These are phyloP conservation scores for Cryptosporidium meleagridis DNA, from an alignment of 169 alveolate species.

Conservation along the genomic window DNA sequence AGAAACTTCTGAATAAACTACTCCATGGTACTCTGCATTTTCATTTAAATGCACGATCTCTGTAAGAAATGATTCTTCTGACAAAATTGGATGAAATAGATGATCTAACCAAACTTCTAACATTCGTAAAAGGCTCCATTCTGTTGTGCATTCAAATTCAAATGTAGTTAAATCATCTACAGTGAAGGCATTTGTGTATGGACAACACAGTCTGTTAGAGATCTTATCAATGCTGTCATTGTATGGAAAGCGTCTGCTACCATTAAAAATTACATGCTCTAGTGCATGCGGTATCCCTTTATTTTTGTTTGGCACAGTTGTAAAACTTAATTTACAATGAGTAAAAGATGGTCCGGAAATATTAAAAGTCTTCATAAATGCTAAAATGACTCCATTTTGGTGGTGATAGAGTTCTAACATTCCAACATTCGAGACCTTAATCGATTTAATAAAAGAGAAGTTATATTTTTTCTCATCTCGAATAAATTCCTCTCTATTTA, in stretches of 20 bases:
- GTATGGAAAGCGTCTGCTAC: constrained; percentile 49
- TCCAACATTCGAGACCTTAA: constrained; percentile 29
- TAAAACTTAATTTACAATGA: constrained; percentile 36
- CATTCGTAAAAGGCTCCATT: constrained; percentile 13
- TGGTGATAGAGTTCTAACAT: constrained; percentile 48
- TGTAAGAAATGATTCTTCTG: constrained; percentile 62
- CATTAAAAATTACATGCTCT: constrained; percentile 53
- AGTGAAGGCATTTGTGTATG: constrained; percentile 62
- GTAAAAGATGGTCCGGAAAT: constrained; percentile 47
- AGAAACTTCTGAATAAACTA: constrained; percentile 61
- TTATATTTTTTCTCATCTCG: not conserved
- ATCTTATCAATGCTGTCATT: constrained; percentile 53
- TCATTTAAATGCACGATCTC: constrained; percentile 45
- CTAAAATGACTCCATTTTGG: constrained; percentile 29
- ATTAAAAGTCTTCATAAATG: constrained; percentile 23
- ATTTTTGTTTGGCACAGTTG: constrained; percentile 45
- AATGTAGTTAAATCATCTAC: constrained; percentile 43
- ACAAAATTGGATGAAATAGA: constrained; percentile 23
- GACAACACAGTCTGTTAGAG: constrained; percentile 31
- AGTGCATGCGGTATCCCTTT: constrained; percentile 73
- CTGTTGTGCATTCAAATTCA: constrained; percentile 45
- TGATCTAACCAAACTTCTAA: constrained; percentile 55
- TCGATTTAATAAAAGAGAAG: not conserved
- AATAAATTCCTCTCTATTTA: not conserved
- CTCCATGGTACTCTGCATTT: constrained; percentile 72